Percentiles rank a stretch among this genome's conserved stretches.
These are phyloP conservation scores for Hymenoscyphus salicellus DNA, from an alignment of 2,329 filamentous ascomycete species.

Conservation along the genomic window DNA sequence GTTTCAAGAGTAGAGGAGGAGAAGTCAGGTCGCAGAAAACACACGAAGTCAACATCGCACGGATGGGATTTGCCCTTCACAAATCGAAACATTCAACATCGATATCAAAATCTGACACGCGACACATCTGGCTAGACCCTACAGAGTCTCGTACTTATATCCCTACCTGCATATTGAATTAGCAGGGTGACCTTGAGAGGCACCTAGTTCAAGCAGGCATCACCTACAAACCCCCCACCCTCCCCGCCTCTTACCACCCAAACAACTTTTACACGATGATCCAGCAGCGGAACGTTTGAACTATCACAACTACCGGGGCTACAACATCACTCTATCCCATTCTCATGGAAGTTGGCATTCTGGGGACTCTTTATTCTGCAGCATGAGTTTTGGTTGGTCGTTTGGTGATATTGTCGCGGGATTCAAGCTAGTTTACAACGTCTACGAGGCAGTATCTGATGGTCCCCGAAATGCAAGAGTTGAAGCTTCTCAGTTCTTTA, in stretches of 20 bases:
- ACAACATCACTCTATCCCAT: neutral
- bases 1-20: neutral
- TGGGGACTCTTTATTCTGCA: neutral
- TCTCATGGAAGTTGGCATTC: neutral
- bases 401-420: constrained; percentile 37
- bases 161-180: neutral
- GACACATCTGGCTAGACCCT: neutral
- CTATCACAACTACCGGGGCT: neutral
- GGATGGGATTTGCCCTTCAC: neutral
- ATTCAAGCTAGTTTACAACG: constrained; percentile 26
- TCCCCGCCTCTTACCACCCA: neutral
- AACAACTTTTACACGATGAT: neutral
- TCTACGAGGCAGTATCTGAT: constrained; percentile 25
- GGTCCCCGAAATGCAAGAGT: constrained; percentile 24
- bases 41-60: too few relatives aligned
- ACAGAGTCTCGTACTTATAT: neutral
- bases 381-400: constrained; percentile 37
- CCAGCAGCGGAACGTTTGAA: neutral
- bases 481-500: constrained; percentile 26
- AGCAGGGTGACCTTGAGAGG: neutral
- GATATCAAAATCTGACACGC: neutral
- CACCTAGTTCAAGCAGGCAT: neutral
- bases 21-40: neutral
- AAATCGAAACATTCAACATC: neutral
- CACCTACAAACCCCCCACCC: neutral